Conservation (phyloP, 352 stramenopile genomes). For the Bremia lactucae region DNA sequence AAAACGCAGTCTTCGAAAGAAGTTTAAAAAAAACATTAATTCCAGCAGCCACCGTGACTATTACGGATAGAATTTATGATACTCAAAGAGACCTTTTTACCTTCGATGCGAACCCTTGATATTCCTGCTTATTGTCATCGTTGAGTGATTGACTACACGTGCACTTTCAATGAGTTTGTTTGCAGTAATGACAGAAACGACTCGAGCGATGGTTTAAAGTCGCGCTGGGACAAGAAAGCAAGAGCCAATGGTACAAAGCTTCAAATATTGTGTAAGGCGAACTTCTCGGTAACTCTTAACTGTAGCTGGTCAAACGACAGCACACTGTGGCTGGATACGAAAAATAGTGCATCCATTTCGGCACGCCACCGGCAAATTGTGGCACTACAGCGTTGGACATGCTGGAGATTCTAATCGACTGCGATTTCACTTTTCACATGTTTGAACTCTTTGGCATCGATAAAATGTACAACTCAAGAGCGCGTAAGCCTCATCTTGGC, state of each 20-base stretch:
- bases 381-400: constrained; percentile 94
- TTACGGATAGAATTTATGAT: constrained; percentile 1
- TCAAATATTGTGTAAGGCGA: constrained; percentile 93
- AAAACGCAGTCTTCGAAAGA: constrained; percentile 74
- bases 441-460: too few species aligned
- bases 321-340: constrained; percentile 91
- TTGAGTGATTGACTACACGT: background rate
- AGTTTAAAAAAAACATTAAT: constrained; percentile 47
- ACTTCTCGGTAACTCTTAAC: constrained; percentile 89
- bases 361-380: constrained; percentile 87
- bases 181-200: constrained; percentile 45
- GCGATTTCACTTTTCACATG: constrained; percentile 92
- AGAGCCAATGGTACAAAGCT: constrained; percentile 90
- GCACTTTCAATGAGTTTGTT: too few species aligned
- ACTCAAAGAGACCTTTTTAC: constrained; percentile 7
- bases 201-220: constrained; percentile 85
- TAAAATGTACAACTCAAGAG: too few species aligned
- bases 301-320: constrained; percentile 94
- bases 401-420: constrained; percentile 90
- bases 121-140: constrained; percentile 13
- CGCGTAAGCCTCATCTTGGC: too few species aligned
- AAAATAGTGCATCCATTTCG: constrained; percentile 84
- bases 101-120: constrained; percentile 7
- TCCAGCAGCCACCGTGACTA: constrained; percentile 6
- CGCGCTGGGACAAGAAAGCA: constrained; percentile 86